phyloP scores from a whole-genome alignment of 2,329 filamentous ascomycete species.

The Massarina eburnea region DNA sequence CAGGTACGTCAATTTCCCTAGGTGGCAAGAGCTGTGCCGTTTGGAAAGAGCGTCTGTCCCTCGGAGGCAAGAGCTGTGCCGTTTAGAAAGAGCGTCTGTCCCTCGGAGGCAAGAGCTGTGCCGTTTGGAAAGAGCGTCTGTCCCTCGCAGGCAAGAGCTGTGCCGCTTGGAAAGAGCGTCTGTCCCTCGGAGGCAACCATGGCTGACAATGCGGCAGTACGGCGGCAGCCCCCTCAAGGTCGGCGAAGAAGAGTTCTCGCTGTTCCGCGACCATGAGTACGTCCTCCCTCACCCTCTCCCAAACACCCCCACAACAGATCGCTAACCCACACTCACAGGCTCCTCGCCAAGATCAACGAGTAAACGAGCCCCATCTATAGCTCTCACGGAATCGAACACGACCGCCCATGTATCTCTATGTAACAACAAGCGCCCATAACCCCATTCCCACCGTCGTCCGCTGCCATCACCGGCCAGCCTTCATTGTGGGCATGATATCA shows the following conservation, averaged over 20 bases:
- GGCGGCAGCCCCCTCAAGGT: slow-evolving; percentile 96
- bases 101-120: neutral
- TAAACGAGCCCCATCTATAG: slow-evolving; percentile 49
- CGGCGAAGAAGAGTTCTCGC: slow-evolving; percentile 91
- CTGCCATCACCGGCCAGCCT: slow-evolving; percentile 34
- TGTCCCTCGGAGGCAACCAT: neutral
- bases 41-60: neutral
- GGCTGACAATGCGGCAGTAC: slow-evolving; percentile 58
- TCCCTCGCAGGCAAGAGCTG: neutral
- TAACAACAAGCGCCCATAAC: too few relatives aligned
- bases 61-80: neutral
- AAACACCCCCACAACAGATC: slow-evolving; percentile 50
- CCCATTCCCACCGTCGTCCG: slow-evolving; percentile 12
- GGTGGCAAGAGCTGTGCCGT: neutral
- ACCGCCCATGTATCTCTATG: slow-evolving; percentile 27
- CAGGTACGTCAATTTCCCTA: slow-evolving; percentile 62
- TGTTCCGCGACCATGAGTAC: slow-evolving; percentile 98
- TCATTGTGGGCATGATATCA: slow-evolving; percentile 18
- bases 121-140: neutral
- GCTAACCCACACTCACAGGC: slow-evolving; percentile 57
- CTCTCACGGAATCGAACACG: neutral
- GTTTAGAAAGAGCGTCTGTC: neutral
- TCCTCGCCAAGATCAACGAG: slow-evolving; percentile 99
- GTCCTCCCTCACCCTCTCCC: slow-evolving; percentile 46
- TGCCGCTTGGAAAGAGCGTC: neutral